phyloP scores from a whole-genome alignment of 2,329 filamentous ascomycete genomes.

The Scedosporium minutisporum region DNA sequence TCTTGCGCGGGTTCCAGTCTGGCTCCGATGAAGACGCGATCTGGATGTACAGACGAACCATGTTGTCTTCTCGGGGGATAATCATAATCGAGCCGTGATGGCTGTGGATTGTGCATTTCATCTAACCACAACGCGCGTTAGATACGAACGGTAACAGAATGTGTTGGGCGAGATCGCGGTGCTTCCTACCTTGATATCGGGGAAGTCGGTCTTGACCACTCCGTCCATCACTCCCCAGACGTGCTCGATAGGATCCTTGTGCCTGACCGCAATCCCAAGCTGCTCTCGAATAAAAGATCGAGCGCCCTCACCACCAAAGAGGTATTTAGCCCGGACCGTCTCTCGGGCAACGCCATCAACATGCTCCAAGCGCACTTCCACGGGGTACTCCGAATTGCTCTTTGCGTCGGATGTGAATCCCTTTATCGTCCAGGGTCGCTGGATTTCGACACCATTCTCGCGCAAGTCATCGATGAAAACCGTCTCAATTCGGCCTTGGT shows the following conservation, averaged over 20 bases:
- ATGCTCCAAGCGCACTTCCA: conserved; percentile 68
- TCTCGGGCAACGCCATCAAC: conserved; percentile 63
- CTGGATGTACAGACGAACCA: conserved; percentile 61
- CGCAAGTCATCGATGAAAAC: conserved; percentile 58
- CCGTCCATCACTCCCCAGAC: conserved; percentile 73
- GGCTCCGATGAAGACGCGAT: conserved; percentile 51
- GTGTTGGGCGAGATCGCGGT: not conserved
- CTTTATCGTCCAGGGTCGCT: conserved; percentile 56
- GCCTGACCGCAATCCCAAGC: conserved; percentile 60
- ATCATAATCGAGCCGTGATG: conserved; percentile 69
- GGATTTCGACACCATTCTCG: conserved; percentile 49
- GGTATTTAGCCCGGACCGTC: conserved; percentile 57
- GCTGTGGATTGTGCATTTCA: conserved; percentile 70
- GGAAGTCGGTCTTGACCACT: conserved; percentile 63
- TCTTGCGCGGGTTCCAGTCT: conserved; percentile 52
- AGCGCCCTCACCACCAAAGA: conserved; percentile 64
- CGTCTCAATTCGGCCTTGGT: conserved; percentile 63
- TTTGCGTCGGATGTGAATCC: conserved; percentile 51
- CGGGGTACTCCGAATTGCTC: conserved; percentile 57
- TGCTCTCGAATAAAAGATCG: conserved; percentile 55
- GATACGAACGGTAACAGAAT: not conserved
- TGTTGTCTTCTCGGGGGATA: conserved; percentile 56
- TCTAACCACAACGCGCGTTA: conserved; percentile 40
- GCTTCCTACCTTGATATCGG: conserved; percentile 59
- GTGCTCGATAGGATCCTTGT: conserved; percentile 59